Percentiles rank a stretch among this genome's conserved stretches.
Evolutionary conservation across 805 yeast species (phyloP).

Genomic region (Debaryomyces castellii): DNA sequence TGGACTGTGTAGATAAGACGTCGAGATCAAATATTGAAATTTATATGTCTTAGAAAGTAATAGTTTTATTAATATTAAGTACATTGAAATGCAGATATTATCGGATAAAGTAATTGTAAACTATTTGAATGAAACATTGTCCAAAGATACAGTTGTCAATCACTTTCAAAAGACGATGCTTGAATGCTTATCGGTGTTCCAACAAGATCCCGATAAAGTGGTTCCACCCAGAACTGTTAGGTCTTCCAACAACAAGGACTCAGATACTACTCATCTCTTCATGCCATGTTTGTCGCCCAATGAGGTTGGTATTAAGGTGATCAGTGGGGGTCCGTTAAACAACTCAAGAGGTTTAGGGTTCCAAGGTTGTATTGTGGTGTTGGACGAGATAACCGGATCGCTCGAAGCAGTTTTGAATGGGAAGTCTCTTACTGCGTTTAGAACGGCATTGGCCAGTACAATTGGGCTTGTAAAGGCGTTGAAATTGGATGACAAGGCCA

Average conservation of each 20-base stretch:
- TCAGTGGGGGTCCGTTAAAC: slow-evolving; percentile 50
- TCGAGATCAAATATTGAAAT: background rate
- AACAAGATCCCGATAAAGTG: slow-evolving; percentile 42
- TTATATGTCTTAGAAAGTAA: background rate
- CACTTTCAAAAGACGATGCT: slow-evolving; percentile 37
- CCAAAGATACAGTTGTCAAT: slow-evolving; percentile 18
- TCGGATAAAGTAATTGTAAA: slow-evolving; percentile 30
- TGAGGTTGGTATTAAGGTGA: slow-evolving; percentile 57
- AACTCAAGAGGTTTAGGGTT: slow-evolving; percentile 45
- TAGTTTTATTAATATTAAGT: background rate
- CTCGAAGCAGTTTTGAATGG: slow-evolving; percentile 58
- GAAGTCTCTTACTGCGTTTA: slow-evolving; percentile 58
- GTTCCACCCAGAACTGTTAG: slow-evolving; percentile 54
- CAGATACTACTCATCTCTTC: slow-evolving; percentile 50
- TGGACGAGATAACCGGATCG: slow-evolving; percentile 52
- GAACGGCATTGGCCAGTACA: slow-evolving; percentile 62
- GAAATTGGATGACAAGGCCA: slow-evolving; percentile 17
- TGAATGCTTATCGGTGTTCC: slow-evolving; percentile 40
- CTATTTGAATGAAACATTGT: slow-evolving; percentile 25
- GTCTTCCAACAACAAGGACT: slow-evolving; percentile 30
- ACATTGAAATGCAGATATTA: slow-evolving; percentile 23
- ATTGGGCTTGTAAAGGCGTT: slow-evolving; percentile 42
- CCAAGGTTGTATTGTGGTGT: slow-evolving; percentile 53
- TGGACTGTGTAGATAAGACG: background rate
- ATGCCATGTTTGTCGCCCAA: slow-evolving; percentile 63